These are phyloP conservation scores for Stevia rebaudiana DNA, from an alignment of 140 eudicot genomes.

Conservation along the genomic window DNA sequence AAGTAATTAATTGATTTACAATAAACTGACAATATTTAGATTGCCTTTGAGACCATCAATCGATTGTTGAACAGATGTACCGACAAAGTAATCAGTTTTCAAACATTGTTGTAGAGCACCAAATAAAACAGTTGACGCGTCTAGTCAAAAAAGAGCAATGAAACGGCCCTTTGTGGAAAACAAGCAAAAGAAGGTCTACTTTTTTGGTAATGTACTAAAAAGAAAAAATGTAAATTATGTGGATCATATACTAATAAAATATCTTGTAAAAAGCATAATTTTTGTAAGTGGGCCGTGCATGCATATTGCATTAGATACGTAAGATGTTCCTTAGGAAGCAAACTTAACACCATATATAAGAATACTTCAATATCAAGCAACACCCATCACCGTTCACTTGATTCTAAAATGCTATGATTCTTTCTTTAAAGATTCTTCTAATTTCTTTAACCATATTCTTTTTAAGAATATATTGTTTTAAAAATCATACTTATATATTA, in stretches of 20 bases:
- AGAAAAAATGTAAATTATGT: background rate
- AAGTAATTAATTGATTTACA: too few relatives aligned
- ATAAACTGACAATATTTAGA: too few relatives aligned
- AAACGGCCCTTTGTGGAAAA: background rate
- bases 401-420: conserved; percentile 30
- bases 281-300: conserved; percentile 25
- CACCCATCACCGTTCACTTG: conserved; percentile 34
- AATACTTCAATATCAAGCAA: conserved; percentile 40
- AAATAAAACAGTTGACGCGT: too few relatives aligned
- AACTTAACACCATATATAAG: conserved; percentile 21
- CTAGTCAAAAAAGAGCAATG: conserved; percentile 6
- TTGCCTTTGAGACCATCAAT: too few relatives aligned
- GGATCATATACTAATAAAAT: background rate
- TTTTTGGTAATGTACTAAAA: background rate
- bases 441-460: conserved; percentile 15
- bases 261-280: conserved; percentile 4
- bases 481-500: background rate
- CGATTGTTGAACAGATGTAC: too few relatives aligned
- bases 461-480: background rate
- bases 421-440: conserved; percentile 29
- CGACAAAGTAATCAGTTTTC: too few relatives aligned
- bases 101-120: too few relatives aligned
- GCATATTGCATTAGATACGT: conserved; percentile 33
- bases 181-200: conserved; percentile 9
- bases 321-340: conserved; percentile 31